Evolutionary conservation across 192 early-diverging fungal species (phyloP).

Genomic region (Backusella luteola): DNA sequence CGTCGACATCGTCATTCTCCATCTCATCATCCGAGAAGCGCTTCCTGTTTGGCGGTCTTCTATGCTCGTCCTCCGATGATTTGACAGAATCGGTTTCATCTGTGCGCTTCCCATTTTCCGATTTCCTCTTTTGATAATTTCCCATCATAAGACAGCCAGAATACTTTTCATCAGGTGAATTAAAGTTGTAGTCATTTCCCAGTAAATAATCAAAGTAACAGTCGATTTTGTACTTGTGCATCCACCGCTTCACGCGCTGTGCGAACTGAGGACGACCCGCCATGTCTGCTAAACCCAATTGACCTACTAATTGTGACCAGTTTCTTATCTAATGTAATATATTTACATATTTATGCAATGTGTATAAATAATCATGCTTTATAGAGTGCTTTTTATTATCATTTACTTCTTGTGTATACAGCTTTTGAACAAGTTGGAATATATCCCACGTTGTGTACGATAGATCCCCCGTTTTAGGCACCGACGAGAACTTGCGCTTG

Average conservation of each 20-base stretch:
- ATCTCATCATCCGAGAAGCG: neutral
- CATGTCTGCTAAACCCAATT: slow-evolving; percentile 35
- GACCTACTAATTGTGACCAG: slow-evolving; percentile 43
- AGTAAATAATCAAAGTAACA: slow-evolving; percentile 42
- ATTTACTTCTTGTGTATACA: slow-evolving; percentile 35
- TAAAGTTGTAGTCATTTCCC: slow-evolving; percentile 31
- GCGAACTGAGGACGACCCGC: slow-evolving; percentile 37
- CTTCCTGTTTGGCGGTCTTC: neutral
- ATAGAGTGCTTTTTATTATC: neutral
- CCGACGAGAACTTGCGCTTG: slow-evolving; percentile 32
- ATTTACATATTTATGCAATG: too few species aligned
- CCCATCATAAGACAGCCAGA: slow-evolving; percentile 38
- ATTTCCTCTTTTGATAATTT: slow-evolving; percentile 31
- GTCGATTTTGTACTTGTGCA: slow-evolving; percentile 43
- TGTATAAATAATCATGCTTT: too few species aligned
- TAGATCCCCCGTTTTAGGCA: slow-evolving; percentile 36
- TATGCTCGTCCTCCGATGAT: neutral
- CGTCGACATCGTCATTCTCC: neutral
- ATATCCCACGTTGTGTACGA: slow-evolving; percentile 38
- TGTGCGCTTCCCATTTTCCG: neutral
- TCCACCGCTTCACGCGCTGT: slow-evolving; percentile 41
- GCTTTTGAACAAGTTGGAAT: slow-evolving; percentile 29
- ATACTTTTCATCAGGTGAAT: slow-evolving; percentile 27
- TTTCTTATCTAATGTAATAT: slow-evolving; percentile 34
- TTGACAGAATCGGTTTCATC: slow-evolving; percentile 7